phyloP scores from a whole-genome alignment of 495 filamentous ascomycete species.

The Paragyromitra xinjiangensis region DNA sequence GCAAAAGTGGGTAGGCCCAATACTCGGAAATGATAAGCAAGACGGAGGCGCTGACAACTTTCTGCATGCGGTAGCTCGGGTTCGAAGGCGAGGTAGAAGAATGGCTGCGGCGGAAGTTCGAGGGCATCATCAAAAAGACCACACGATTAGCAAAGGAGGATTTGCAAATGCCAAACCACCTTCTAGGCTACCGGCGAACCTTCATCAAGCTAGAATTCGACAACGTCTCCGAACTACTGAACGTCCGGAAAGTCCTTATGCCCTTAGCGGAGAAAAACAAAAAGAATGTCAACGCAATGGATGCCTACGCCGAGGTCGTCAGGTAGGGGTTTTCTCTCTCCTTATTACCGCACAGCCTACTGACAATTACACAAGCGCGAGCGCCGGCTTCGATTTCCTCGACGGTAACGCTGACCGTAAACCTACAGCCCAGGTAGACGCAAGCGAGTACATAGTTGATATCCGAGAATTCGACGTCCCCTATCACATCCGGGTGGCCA shows the following conservation, averaged over 20 bases:
- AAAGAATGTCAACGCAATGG: constrained; percentile 92
- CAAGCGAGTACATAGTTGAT: constrained; percentile 97
- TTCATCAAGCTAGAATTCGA: constrained; percentile 86
- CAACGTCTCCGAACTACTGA: constrained; percentile 85
- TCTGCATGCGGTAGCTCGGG: constrained; percentile 34
- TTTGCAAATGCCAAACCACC: constrained; percentile 91
- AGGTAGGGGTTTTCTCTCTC: constrained; percentile 63
- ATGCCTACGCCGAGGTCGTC: constrained; percentile 96
- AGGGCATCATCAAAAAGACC: constrained; percentile 81
- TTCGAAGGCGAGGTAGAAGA: constrained; percentile 93
- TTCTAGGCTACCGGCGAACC: constrained; percentile 86
- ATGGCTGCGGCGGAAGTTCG: constrained; percentile 83
- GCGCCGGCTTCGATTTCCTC: constrained; percentile 93
- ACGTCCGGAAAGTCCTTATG: constrained; percentile 80
- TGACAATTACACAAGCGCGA: constrained; percentile 68
- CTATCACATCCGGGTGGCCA: constrained; percentile 98
- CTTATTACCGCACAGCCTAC: neutral
- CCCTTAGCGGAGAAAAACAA: constrained; percentile 97
- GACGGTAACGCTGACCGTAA: constrained; percentile 88
- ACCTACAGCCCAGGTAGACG: constrained; percentile 79
- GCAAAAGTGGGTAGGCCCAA: constrained; percentile 73
- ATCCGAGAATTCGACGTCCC: constrained; percentile 99
- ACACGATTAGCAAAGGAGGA: constrained; percentile 89
- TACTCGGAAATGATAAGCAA: neutral
- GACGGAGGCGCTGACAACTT: constrained; percentile 19